Evolutionary conservation across 2,329 filamentous ascomycete species (phyloP).

Genomic region (Sphaerostilbella broomeana): DNA sequence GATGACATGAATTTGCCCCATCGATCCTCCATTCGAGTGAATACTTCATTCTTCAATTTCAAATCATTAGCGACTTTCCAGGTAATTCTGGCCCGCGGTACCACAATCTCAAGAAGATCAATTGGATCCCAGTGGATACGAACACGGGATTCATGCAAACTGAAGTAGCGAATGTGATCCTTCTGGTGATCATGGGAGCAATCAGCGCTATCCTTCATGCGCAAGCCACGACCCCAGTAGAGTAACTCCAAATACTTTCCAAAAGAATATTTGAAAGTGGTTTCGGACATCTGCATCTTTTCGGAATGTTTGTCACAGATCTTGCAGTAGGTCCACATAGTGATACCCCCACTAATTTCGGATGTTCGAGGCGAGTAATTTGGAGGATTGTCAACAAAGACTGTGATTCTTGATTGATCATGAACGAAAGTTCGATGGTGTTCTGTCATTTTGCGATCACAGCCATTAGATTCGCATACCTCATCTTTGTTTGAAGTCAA

Average conservation of each 20-base stretch:
- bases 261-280: conserved; percentile 96
- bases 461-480: conserved; percentile 76
- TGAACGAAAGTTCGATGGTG: conserved; percentile 97
- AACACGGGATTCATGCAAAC: conserved; percentile 75
- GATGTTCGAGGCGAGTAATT: conserved; percentile 36
- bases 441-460: conserved; percentile 81
- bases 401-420: conserved; percentile 85
- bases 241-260: conserved; percentile 97
- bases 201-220: conserved; percentile 59
- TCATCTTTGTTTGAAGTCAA: conserved; percentile 69
- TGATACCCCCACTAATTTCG: conserved; percentile 58
- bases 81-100: conserved; percentile 81
- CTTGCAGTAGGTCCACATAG: conserved; percentile 98
- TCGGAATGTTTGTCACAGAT: conserved; percentile 86
- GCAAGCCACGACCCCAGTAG: conserved; percentile 86
- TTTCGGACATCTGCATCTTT: conserved; percentile 84
- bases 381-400: conserved; percentile 63
- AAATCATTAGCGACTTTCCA: conserved; percentile 98
- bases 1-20: conserved; percentile 83
- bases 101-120: conserved; percentile 87
- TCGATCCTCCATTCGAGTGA: conserved; percentile 69
- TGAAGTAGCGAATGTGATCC: conserved; percentile 90
- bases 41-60: conserved; percentile 87
- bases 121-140: conserved; percentile 90
- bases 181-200: conserved; percentile 90